Base-by-base conservation (phyloP, 2,329 filamentous ascomycete genomes). In the Trichocomaceae sp. region DNA sequence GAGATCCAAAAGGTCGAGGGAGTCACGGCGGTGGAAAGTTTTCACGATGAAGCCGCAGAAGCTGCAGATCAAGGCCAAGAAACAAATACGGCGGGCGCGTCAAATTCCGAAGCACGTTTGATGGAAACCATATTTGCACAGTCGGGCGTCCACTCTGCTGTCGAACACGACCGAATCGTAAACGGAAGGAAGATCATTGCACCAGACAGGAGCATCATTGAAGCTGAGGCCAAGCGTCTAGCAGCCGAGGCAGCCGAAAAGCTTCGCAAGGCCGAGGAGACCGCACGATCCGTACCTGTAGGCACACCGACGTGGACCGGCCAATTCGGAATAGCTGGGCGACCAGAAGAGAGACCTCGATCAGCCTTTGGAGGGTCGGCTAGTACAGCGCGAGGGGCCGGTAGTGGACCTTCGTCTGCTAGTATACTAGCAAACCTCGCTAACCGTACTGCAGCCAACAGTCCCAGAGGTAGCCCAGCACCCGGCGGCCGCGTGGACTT, bases 251-350 rank as follows among this genome's bases (percentile, higher is more conserved):
- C 92, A 1, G 89, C 89, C 0, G 81, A 81, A 20, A 86, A 89
- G 60, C 81, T 97, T 1, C 83, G 84, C 29, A 83, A 83, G 57
- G 85, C 90, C 9, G 84, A 83, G 42, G 83, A 91, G 64, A 79
- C 85, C 29, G 90, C 91, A 2, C 80, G 83, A 10, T 79, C 77
- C 8, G 77, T 92, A 1, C 88, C 88, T 0, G 85, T 90, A 31
- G 92, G 92, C 7, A 90, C 88, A 0, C 88, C 93, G 8, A 96
- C 92, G 0, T 97, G 92, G 92, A 97, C 92, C 0, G 92, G 93
- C 1, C 83, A 87, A 62, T 83, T 87, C 47, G 92, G 92, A 9
- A 81, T 86, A 49, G 84, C 84, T 4, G 92, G 91, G 1, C 79
- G 87, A 35, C 51, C 51, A 6, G 80, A 83, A 23, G 77, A 52